Evolutionary conservation across 352 stramenopile species (phyloP).

Genomic region (Salisapilia sapeloensis): DNA sequence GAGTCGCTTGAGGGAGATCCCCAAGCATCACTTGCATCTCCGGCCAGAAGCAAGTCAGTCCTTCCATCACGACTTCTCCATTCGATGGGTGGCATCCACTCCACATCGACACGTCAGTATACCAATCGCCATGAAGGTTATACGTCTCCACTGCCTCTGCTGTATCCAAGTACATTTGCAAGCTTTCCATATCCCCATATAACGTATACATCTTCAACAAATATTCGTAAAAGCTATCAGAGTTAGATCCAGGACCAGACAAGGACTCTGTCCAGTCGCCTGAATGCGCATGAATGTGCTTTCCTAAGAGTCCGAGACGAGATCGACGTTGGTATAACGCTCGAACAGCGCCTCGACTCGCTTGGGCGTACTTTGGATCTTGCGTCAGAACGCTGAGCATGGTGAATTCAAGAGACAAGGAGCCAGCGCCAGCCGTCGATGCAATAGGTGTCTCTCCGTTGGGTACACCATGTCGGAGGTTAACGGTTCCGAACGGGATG

Average conservation of each 20-base stretch:
- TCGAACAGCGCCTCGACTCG: constrained; percentile 40
- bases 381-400: constrained; percentile 82
- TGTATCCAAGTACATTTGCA: constrained; percentile 82
- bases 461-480: constrained; percentile 83
- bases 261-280: constrained; percentile 73
- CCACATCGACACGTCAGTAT: constrained; percentile 75
- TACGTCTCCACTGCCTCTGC: constrained; percentile 45
- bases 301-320: constrained; percentile 85
- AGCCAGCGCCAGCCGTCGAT: constrained; percentile 91
- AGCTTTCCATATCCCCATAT: constrained; percentile 85
- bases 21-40: constrained; percentile 92
- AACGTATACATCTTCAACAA: constrained; percentile 93
- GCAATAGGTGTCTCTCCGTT: constrained; percentile 89
- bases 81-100: constrained; percentile 20
- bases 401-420: constrained; percentile 93
- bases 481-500: constrained; percentile 96
- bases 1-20: constrained; percentile 62
- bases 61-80: constrained; percentile 54
- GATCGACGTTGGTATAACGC: constrained; percentile 63
- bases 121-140: constrained; percentile 76
- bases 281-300: constrained; percentile 89
- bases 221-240: constrained; percentile 98
- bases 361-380: constrained; percentile 45
- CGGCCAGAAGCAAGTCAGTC: constrained; percentile 92
- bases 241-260: constrained; percentile 84